phyloP scores from a whole-genome alignment of 495 filamentous ascomycete species.

The Penicillium herquei region DNA sequence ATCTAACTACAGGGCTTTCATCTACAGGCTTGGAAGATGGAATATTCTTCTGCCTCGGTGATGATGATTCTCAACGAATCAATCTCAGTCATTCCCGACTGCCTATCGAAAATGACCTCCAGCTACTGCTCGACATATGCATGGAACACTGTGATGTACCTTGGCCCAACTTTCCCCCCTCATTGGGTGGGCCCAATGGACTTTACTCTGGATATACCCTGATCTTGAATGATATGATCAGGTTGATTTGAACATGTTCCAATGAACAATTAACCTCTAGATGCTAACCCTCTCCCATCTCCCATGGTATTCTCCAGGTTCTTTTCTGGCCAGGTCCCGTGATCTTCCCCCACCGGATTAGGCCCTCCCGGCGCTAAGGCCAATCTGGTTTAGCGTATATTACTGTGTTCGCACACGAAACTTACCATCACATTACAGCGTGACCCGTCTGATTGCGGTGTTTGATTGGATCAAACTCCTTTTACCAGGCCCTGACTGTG shows the following conservation, averaged over 20 bases:
- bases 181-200: neutral
- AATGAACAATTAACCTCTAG: neutral
- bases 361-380: constrained; percentile 16
- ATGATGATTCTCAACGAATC: neutral
- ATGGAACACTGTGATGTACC: neutral
- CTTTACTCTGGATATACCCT: neutral
- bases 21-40: no score
- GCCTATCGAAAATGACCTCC: neutral
- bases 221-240: neutral
- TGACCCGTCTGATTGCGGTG: neutral
- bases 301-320: constrained; percentile 6
- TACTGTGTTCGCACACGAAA: neutral
- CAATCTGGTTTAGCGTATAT: constrained; percentile 9
- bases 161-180: neutral
- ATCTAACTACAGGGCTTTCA: no score
- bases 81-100: neutral
- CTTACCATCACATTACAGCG: neutral
- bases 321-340: constrained; percentile 11
- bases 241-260: neutral
- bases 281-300: constrained; percentile 5
- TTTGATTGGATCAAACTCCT: neutral
- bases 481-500: neutral
- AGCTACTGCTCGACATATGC: neutral
- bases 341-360: constrained; percentile 18
- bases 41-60: neutral